A percentile compares a stretch with the other conserved stretches of the same genome.
These are phyloP conservation scores for Diaporthe sp. DNA, from an alignment of 2,329 filamentous ascomycete genomes.

Conservation along the genomic window DNA sequence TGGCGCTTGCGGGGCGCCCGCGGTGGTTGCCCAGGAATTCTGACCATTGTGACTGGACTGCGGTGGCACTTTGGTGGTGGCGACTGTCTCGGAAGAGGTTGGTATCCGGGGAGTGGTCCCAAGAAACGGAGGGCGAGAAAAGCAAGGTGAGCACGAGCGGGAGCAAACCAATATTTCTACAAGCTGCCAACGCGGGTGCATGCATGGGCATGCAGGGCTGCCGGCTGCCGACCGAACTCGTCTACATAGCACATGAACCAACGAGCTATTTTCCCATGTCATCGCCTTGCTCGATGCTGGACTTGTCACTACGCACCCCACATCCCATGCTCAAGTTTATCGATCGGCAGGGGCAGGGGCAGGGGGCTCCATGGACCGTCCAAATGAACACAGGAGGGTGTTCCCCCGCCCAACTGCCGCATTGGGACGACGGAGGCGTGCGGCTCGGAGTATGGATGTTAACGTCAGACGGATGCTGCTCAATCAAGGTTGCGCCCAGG, in stretches of 20 bases:
- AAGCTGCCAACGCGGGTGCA: neutral
- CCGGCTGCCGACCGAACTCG: constrained; percentile 19
- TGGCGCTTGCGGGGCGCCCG: constrained; percentile 5
- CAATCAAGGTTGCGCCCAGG: constrained; percentile 16
- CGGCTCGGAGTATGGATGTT: constrained; percentile 23
- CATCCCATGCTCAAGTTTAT: constrained; percentile 11
- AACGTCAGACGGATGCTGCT: constrained; percentile 14
- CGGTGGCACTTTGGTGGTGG: constrained; percentile 6
- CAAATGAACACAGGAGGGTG: constrained; percentile 18
- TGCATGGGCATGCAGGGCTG: neutral
- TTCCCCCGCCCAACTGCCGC: constrained; percentile 16
- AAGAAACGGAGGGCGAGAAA: neutral
- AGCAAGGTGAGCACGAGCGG: neutral
- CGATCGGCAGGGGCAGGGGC: constrained; percentile 12
- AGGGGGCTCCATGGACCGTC: constrained; percentile 4
- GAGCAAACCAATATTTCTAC: constrained; percentile 15
- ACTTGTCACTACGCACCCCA: constrained; percentile 10
- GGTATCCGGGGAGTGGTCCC: constrained; percentile 7
- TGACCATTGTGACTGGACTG: constrained; percentile 11
- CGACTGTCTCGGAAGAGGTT: neutral
- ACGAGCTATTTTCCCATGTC: constrained; percentile 16
- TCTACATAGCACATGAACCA: constrained; percentile 1
- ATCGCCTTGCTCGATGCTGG: neutral
- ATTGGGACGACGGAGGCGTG: constrained; percentile 22
- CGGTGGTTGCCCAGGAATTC: constrained; percentile 6